Conservation (phyloP, 2,329 filamentous ascomycete genomes). For the Hyphodiscus sp. region DNA sequence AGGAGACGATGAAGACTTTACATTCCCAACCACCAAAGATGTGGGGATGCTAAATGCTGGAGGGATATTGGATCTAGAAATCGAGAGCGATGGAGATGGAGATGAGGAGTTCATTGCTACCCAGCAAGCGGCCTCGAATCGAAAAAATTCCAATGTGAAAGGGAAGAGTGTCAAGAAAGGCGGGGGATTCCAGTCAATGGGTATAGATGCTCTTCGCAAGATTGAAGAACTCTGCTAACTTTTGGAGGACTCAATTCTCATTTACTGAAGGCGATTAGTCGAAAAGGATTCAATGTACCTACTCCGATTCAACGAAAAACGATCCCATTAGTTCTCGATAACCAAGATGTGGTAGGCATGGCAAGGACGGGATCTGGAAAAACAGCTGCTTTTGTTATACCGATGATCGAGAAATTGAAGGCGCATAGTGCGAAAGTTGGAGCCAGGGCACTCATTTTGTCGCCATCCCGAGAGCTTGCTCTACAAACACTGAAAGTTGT, state of each 20-base stretch:
- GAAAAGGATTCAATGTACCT: slow-evolving; percentile 92
- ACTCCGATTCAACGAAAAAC: slow-evolving; percentile 97
- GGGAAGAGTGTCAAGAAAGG: slow-evolving; percentile 88
- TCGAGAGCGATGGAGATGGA: slow-evolving; percentile 53
- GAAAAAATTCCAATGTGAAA: slow-evolving; percentile 76
- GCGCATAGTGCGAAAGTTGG: slow-evolving; percentile 82
- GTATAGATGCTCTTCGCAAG: slow-evolving; percentile 36
- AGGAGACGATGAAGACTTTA: slow-evolving; percentile 38
- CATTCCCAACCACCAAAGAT: slow-evolving; percentile 29
- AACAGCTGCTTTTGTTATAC: slow-evolving; percentile 95
- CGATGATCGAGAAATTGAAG: slow-evolving; percentile 93
- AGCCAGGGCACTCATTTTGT: slow-evolving; percentile 78
- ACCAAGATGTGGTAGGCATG: slow-evolving; percentile 98
- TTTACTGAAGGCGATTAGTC: slow-evolving; percentile 81
- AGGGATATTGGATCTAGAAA: slow-evolving; percentile 52
- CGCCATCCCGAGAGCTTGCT: slow-evolving; percentile 88
- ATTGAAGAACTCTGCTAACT: slow-evolving; percentile 10
- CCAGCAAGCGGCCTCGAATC: slow-evolving; percentile 78
- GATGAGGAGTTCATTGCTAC: slow-evolving; percentile 90
- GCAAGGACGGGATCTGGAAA: slow-evolving; percentile 98
- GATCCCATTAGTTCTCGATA: slow-evolving; percentile 82
- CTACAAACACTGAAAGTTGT: slow-evolving; percentile 94
- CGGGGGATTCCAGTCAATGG: slow-evolving; percentile 95
- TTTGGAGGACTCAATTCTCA: slow-evolving; percentile 65
- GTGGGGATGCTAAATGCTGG: slow-evolving; percentile 50